Conservation (phyloP, 176 grass and related monocot genomes). For the Paspalum notatum region DNA sequence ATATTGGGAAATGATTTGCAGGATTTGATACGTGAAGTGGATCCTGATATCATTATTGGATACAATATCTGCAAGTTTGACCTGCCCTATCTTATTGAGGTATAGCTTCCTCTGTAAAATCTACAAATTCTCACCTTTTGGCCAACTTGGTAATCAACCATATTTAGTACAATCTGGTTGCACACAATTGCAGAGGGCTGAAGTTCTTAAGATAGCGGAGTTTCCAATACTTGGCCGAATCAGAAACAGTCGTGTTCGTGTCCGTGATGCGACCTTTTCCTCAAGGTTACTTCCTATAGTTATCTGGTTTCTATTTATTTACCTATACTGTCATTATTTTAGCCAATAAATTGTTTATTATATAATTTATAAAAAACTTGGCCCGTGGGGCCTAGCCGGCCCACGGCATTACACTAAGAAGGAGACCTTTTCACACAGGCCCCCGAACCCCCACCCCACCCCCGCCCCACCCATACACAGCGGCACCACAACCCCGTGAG, state of each 20-base stretch:
- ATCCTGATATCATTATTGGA: conserved; percentile 98
- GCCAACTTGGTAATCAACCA: not conserved
- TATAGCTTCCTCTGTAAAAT: conserved; percentile 33
- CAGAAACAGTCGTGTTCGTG: conserved; percentile 85
- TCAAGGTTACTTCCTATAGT: conserved; percentile 65
- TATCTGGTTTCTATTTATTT: conserved; percentile 37
- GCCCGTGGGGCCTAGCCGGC: too few relatives aligned
- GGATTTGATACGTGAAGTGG: conserved; percentile 91
- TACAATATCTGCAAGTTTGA: conserved; percentile 99
- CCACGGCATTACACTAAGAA: too few relatives aligned
- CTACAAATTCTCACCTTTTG: conserved; percentile 6
- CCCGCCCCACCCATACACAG: too few relatives aligned
- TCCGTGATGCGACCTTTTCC: conserved; percentile 89
- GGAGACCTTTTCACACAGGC: too few relatives aligned
- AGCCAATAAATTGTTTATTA: not conserved
- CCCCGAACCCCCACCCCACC: too few relatives aligned
- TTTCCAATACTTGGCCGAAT: conserved; percentile 95
- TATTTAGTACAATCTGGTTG: conserved; percentile 26
- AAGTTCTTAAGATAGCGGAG: conserved; percentile 90
- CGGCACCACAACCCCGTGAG: too few relatives aligned
- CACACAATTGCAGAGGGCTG: conserved; percentile 78
- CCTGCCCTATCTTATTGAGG: conserved; percentile 95
- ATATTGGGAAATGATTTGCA: conserved; percentile 47
- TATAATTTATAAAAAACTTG: not conserved
- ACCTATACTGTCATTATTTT: not conserved